Evolutionary conservation across 2,329 filamentous ascomycete species (phyloP), one percentile per base, ranked within the genome.

Genomic region (Mycocentrospora acerina): DNA sequence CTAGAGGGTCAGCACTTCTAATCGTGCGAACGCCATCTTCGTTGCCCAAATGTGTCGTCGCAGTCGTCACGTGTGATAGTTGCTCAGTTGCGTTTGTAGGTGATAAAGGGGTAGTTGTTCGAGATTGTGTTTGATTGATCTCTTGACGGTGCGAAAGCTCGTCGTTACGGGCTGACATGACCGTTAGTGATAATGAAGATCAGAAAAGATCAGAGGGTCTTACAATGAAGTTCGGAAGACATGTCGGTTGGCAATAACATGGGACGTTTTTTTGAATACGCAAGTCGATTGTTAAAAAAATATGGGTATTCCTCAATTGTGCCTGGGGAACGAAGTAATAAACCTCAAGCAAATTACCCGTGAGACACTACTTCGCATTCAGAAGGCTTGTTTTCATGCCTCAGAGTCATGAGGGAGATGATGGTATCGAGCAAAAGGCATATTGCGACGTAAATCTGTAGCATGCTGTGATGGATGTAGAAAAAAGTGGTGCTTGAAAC

Each of bases 1-100:
- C 56, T 24, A 67, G 60, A n/a, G 68, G 68, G 42, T 71, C 68
- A 7, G 40, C 50, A 13, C 36, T 41, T 24, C 50, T 29, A 18
- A 50, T 38, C 28, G 45, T 42, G 39, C 57, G 39, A 19, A 43
- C 38, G 14, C 40, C 40, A 40, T 54, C 40, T 33, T 54, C 49
- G 42, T 63, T 57, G 46, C 54, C 49, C 7, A 48, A 40, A 7
- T 48, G 53, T 40, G 51, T 46, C 24, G 48, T 51, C 37, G 42
- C 46, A 35, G 44, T 49, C 29, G 39, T 51, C 27, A 35, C 40
- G 34, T 49, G 46, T 37, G 59, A 51, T 29, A 54, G 43, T 18
- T 48, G 46, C 29, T 51, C 45, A 40, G 65, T 65, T 28, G 46
- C 36, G 44, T 66, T 58, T 37, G 34, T 27, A 26, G 59, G 47